Evolutionary conservation across 1,284 basidiomycete genomes (phyloP), one percentile per base, ranked within the genome.

Genomic region (Boletus smithii): DNA sequence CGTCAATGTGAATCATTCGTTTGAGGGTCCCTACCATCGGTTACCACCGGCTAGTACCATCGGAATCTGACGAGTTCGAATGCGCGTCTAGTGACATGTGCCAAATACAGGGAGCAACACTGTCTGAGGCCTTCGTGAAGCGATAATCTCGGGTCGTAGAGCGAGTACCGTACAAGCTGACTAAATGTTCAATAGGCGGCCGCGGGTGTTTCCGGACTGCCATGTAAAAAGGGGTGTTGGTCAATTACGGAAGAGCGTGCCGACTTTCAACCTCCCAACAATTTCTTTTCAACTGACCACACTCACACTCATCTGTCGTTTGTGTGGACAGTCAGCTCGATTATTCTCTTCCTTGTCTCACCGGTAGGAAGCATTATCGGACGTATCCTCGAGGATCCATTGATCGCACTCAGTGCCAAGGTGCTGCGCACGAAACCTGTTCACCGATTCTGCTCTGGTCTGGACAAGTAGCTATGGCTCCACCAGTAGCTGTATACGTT

Each of bases 401-500:
- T 34, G 22, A 48, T 41, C 29, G 6, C 27, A 14, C 14, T 26
- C 24, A 8, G 4, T n/a, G 14, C 27, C 30, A n/a, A 29, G 42
- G 38, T 48, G 44, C 60, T 59, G 58, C 56, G 58, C 44, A 54
- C 32, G 42, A 45, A 13, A 24, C 44, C 14, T 16, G 34, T 55
- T 33, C 51, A 26, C n/a, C n/a, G n/a, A n/a, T n/a, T n/a, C n/a
- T n/a, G n/a, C n/a, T n/a, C 26, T 47, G 49, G 47, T 23, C 45
- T 24, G 31, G 23, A 55, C 42, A 23, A 39, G 40, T 18, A 33
- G 5, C 16, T 4, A 62, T 62, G 61, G 22, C 67, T 14, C 69
- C 63, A 4, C 60, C 65, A 27, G 65, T 61, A 30, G 64, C 53
- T 9, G 67, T 74, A 9, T 72, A 72, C 41, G 64, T 74, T 31